Conservation (phyloP, 768 basidiomycete species). For the Termitomyces bulborhizus region DNA sequence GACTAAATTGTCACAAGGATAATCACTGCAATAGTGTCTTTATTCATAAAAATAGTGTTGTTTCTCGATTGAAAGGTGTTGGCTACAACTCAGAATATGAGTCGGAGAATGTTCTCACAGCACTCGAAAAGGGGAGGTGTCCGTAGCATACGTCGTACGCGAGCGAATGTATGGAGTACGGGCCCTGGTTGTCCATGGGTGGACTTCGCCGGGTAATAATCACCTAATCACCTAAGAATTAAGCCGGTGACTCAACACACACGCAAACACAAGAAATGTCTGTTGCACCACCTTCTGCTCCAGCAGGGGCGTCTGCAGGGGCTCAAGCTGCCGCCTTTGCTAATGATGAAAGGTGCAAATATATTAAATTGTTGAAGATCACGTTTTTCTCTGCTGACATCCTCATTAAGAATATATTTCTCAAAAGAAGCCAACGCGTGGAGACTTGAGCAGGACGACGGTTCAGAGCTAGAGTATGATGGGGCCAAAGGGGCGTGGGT, state of each 20-base stretch:
- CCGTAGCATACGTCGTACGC: too few relatives aligned
- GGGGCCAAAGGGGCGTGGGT: slow-evolving; percentile 71
- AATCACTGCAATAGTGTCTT: too few relatives aligned
- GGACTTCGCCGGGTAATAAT: too few relatives aligned
- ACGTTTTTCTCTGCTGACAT: slow-evolving; percentile 10
- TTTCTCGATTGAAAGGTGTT: too few relatives aligned
- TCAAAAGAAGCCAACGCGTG: slow-evolving; percentile 71
- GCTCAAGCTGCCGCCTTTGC: slow-evolving; percentile 46
- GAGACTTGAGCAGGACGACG: slow-evolving; percentile 88
- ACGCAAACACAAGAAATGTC: slow-evolving; percentile 39
- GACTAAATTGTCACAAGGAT: too few relatives aligned
- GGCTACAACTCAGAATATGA: too few relatives aligned
- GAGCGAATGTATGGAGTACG: too few relatives aligned
- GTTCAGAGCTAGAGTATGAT: slow-evolving; percentile 89
- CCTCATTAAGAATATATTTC: slow-evolving; percentile 58
- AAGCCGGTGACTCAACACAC: slow-evolving; percentile 30
- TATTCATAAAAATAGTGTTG: too few relatives aligned
- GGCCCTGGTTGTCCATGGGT: too few relatives aligned
- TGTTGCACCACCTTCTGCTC: slow-evolving; percentile 39
- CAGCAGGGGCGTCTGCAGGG: slow-evolving; percentile 45
- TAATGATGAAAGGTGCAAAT: slow-evolving; percentile 59
- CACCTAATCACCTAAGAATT: too few relatives aligned
- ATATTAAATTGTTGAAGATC: slow-evolving; percentile 1
- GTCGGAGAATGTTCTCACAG: too few relatives aligned
- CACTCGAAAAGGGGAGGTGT: too few relatives aligned